A percentile compares a stretch with the other conserved stretches of the same genome.
phyloP scores from a whole-genome alignment of 352 stramenopile species.

The Plasmopara muralis region DNA sequence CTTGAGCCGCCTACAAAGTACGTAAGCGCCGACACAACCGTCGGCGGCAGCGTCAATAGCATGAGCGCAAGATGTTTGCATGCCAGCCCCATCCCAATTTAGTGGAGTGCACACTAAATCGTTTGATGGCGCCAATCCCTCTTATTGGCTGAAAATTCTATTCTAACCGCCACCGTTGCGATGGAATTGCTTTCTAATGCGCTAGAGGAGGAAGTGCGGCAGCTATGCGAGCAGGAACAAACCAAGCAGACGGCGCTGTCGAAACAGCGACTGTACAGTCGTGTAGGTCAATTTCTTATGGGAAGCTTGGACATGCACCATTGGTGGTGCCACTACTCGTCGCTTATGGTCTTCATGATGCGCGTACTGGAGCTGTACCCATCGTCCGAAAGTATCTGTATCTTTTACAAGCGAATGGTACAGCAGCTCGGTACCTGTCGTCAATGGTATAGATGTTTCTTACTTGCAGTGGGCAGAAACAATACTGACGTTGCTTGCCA shows the following conservation, averaged over 20 bases:
- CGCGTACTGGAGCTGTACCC: constrained; percentile 77
- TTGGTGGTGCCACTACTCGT: constrained; percentile 75
- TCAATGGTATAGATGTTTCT: constrained; percentile 43
- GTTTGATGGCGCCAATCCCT: background rate
- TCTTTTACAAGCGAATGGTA: constrained; percentile 71
- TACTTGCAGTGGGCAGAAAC: background rate
- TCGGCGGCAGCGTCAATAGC: constrained; percentile 39
- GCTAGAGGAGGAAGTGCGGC: constrained; percentile 33
- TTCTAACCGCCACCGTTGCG: background rate
- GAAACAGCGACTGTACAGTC: constrained; percentile 71
- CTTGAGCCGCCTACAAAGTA: constrained; percentile 22
- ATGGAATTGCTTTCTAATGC: constrained; percentile 31
- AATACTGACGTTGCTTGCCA: background rate
- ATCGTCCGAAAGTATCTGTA: constrained; percentile 53
- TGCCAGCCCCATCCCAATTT: constrained; percentile 16
- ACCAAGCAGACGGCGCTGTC: constrained; percentile 29
- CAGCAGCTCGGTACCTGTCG: constrained; percentile 49
- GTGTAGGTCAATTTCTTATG: constrained; percentile 76
- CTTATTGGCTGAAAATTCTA: constrained; percentile 17
- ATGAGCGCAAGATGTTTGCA: constrained; percentile 44
- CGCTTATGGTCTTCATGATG: constrained; percentile 86
- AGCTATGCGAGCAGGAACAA: constrained; percentile 31
- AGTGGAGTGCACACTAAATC: no score
- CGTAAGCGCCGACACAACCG: constrained; percentile 26
- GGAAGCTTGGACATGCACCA: constrained; percentile 47